These are phyloP conservation scores for Kuraishia borneana DNA, from an alignment of 805 yeast genomes.

Conservation along the genomic window DNA sequence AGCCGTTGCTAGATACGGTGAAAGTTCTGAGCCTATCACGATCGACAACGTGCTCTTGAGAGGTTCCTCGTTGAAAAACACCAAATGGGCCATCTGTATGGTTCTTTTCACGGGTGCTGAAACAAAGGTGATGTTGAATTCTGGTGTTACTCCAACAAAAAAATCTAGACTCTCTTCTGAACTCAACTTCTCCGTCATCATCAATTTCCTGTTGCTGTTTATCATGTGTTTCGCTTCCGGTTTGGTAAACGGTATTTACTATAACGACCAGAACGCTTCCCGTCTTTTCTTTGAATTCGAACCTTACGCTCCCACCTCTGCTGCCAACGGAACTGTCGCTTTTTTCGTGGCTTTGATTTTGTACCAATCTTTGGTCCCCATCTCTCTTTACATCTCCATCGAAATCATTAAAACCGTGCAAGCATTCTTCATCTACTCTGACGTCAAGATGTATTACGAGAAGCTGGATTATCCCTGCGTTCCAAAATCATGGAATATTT, in stretches of 20 bases:
- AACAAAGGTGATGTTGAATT: constrained; percentile 66
- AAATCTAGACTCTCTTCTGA: constrained; percentile 54
- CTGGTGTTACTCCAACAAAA: constrained; percentile 72
- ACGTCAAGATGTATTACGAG: constrained; percentile 58
- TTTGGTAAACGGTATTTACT: constrained; percentile 56
- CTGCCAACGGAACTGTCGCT: constrained; percentile 53
- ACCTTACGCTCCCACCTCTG: constrained; percentile 46
- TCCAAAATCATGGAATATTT: constrained; percentile 75
- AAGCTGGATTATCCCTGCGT: constrained; percentile 64
- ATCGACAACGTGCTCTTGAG: constrained; percentile 56
- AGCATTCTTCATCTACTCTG: constrained; percentile 66
- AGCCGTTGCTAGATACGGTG: constrained; percentile 49
- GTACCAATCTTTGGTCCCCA: constrained; percentile 71
- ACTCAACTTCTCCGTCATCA: constrained; percentile 52
- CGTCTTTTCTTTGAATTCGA: constrained; percentile 49
- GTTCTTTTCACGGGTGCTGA: constrained; percentile 72
- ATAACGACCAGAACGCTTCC: constrained; percentile 30
- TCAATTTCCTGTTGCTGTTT: constrained; percentile 53
- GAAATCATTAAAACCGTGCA: constrained; percentile 72
- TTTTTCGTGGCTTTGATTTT: constrained; percentile 66
- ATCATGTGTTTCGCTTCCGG: constrained; percentile 61
- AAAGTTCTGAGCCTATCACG: constrained; percentile 44
- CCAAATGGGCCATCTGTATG: constrained; percentile 65
- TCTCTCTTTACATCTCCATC: constrained; percentile 66
- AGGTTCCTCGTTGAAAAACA: constrained; percentile 64